Conservation (phyloP, 352 stramenopile species). For the Phytophthora rubi region DNA sequence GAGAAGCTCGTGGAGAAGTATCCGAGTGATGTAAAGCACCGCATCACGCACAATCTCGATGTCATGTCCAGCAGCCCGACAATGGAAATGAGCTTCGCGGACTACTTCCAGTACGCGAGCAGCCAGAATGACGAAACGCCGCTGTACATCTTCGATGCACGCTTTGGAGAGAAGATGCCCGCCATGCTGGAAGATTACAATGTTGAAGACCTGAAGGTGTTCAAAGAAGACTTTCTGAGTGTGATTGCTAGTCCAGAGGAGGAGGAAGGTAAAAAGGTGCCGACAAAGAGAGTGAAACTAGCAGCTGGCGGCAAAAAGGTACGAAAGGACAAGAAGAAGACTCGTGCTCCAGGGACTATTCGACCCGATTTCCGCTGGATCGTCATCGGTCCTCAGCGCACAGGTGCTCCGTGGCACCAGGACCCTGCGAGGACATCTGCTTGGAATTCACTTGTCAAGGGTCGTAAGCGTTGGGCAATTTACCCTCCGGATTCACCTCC, state of each 20-base stretch:
- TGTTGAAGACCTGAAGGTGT: constrained; percentile 67
- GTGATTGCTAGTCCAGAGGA: constrained; percentile 35
- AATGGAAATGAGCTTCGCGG: constrained; percentile 78
- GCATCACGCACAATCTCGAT: constrained; percentile 87
- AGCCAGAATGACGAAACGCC: constrained; percentile 85
- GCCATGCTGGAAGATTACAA: constrained; percentile 72
- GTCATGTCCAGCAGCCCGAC: constrained; percentile 56
- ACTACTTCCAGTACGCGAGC: constrained; percentile 72
- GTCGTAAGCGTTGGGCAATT: constrained; percentile 95
- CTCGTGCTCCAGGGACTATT: constrained; percentile 36
- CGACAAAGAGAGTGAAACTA: constrained; percentile 34
- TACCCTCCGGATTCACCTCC: constrained; percentile 90
- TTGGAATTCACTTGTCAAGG: constrained; percentile 96
- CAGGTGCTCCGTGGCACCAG: constrained; percentile 94
- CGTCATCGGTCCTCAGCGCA: constrained; percentile 82
- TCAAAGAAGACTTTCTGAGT: constrained; percentile 79
- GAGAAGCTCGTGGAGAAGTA: constrained; percentile 66
- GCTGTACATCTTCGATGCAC: constrained; percentile 88
- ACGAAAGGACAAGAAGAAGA: constrained; percentile 49
- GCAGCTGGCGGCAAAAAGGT: constrained; percentile 45
- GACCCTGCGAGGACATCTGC: constrained; percentile 96
- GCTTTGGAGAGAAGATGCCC: constrained; percentile 87
- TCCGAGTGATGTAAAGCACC: constrained; percentile 50
- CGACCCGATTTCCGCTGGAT: constrained; percentile 84
- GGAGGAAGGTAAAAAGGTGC: constrained; percentile 25